phyloP scores from a whole-genome alignment of 1,284 basidiomycete genomes.

The Heterobasidion parviporum region DNA sequence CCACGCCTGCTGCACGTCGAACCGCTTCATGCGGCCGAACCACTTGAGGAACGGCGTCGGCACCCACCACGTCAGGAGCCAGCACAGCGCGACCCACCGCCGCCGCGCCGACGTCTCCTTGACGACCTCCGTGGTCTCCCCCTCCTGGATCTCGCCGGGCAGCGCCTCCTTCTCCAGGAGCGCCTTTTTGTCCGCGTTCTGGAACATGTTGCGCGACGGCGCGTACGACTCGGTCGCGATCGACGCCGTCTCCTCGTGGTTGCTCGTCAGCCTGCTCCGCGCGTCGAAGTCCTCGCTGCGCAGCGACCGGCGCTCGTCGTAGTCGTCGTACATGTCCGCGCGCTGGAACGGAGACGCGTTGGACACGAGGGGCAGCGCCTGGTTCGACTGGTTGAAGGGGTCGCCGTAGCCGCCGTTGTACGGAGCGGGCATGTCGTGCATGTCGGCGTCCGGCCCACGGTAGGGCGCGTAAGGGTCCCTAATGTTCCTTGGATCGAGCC shows the following conservation, averaged over 20 bases:
- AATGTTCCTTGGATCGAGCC: slow-evolving; percentile 59
- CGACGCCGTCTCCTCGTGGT: slow-evolving; percentile 70
- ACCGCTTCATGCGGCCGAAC: slow-evolving; percentile 86
- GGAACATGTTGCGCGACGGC: slow-evolving; percentile 93
- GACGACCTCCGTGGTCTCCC: slow-evolving; percentile 82
- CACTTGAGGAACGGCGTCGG: slow-evolving; percentile 67
- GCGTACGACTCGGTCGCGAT: slow-evolving; percentile 89
- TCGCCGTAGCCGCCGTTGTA: slow-evolving; percentile 39
- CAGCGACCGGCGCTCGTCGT: slow-evolving; percentile 71
- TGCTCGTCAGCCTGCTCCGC: slow-evolving; percentile 64
- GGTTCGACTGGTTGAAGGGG: slow-evolving; percentile 46
- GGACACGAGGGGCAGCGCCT: slow-evolving; percentile 67
- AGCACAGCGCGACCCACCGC: slow-evolving; percentile 84
- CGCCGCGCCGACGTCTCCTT: slow-evolving; percentile 75
- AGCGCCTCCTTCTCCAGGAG: slow-evolving; percentile 73
- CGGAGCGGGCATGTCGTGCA: slow-evolving; percentile 32
- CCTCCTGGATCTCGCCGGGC: slow-evolving; percentile 72
- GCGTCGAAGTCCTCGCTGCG: slow-evolving; percentile 73
- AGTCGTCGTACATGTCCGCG: slow-evolving; percentile 62
- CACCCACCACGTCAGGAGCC: slow-evolving; percentile 90
- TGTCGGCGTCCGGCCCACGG: slow-evolving; percentile 30
- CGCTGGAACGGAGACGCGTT: slow-evolving; percentile 74
- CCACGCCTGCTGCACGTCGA: slow-evolving; percentile 95
- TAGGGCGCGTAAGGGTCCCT: slow-evolving; percentile 79
- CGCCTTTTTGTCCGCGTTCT: slow-evolving; percentile 67